Percentiles rank a stretch among this genome's conserved stretches.
Conservation (phyloP, 2,329 filamentous ascomycete genomes). For the Gremmenia infestans region DNA sequence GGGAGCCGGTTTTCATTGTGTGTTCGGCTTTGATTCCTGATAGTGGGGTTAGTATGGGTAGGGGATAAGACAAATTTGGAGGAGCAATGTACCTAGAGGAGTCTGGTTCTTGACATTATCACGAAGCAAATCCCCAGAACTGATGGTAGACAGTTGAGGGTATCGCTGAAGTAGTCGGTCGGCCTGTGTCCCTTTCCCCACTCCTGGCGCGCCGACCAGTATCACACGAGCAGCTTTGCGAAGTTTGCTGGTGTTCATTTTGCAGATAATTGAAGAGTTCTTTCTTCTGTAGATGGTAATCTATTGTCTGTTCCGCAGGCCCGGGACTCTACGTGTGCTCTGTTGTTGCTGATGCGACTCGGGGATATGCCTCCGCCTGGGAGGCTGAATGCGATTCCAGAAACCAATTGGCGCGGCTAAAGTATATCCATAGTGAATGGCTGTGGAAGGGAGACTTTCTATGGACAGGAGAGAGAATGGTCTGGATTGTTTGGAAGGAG, state of each 20-base stretch:
- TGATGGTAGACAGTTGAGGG: slow-evolving; percentile 84
- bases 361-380: slow-evolving; percentile 18
- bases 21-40: slow-evolving; percentile 84
- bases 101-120: slow-evolving; percentile 89
- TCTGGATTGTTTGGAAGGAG: neutral
- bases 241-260: slow-evolving; percentile 52
- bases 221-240: slow-evolving; percentile 85
- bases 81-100: slow-evolving; percentile 61
- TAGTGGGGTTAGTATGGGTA: slow-evolving; percentile 5
- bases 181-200: slow-evolving; percentile 94
- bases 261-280: neutral
- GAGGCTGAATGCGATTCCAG: slow-evolving; percentile 7
- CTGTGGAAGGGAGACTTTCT: neutral
- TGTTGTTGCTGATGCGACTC: neutral
- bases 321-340: slow-evolving; percentile 4
- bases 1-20: slow-evolving; percentile 78
- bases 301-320: slow-evolving; percentile 10
- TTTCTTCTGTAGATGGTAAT: neutral
- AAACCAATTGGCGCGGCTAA: slow-evolving; percentile 7
- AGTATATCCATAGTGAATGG: slow-evolving; percentile 24
- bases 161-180: slow-evolving; percentile 82
- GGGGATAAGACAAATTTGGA: neutral
- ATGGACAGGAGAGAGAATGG: neutral
- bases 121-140: slow-evolving; percentile 86
- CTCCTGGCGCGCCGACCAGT: slow-evolving; percentile 82